Evolutionary conservation across 495 filamentous ascomycete species (phyloP).

Genomic region (Parachaetomium inaequale): DNA sequence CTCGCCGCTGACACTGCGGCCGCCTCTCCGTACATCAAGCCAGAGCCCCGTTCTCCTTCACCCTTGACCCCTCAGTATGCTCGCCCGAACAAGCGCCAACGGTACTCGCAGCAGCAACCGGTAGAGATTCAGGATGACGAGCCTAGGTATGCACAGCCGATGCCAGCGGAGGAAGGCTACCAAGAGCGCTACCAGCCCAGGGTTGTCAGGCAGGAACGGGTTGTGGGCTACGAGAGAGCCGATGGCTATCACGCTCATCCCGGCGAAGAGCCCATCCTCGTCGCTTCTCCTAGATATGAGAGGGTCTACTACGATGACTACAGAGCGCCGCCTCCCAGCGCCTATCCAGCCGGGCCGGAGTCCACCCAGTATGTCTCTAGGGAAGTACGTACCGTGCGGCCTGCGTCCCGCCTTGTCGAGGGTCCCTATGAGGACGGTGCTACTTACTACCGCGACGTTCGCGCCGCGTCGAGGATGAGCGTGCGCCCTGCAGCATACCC

Average conservation of each 20-base stretch:
- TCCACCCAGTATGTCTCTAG: slow-evolving; percentile 39
- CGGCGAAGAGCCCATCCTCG: slow-evolving; percentile 23
- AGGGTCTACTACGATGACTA: slow-evolving; percentile 38
- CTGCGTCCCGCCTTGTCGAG: slow-evolving; percentile 57
- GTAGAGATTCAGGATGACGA: slow-evolving; percentile 44
- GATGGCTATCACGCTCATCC: slow-evolving; percentile 22
- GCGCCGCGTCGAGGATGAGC: slow-evolving; percentile 39
- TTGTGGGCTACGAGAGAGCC: slow-evolving; percentile 28
- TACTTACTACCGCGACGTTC: slow-evolving; percentile 55
- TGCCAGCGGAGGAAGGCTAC: slow-evolving; percentile 24
- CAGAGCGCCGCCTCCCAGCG: slow-evolving; percentile 37
- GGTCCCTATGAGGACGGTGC: slow-evolving; percentile 39
- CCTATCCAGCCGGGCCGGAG: slow-evolving; percentile 4
- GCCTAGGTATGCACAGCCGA: slow-evolving; percentile 32
- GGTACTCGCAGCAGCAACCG: slow-evolving; percentile 46
- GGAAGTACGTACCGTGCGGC: slow-evolving; percentile 49
- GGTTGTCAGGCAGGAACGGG: slow-evolving; percentile 26
- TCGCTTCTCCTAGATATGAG: slow-evolving; percentile 33
- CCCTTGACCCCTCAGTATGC: slow-evolving; percentile 55
- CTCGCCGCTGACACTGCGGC: slow-evolving; percentile 35
- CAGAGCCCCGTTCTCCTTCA: slow-evolving; percentile 81
- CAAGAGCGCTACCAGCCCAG: slow-evolving; percentile 27
- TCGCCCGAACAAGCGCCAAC: slow-evolving; percentile 51
- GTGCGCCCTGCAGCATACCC: slow-evolving; percentile 46
- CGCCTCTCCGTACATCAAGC: slow-evolving; percentile 67